Evolutionary conservation across 176 grass and related monocot genomes (phyloP), one percentile per base, ranked within the genome.

Genomic region (Avena insularis): DNA sequence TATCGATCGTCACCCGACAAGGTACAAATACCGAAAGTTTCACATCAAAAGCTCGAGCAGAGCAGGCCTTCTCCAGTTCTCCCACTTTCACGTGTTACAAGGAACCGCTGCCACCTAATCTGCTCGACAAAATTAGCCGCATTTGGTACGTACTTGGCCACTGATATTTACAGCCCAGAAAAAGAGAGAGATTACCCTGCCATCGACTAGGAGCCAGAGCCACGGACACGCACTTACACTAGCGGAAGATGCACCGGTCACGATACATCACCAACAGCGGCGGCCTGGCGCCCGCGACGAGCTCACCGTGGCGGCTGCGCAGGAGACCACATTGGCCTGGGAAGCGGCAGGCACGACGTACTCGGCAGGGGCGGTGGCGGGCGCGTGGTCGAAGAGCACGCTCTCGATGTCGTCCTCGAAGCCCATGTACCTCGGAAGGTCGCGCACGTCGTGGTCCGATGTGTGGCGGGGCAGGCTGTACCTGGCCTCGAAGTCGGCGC

Each of bases 381-480:
- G 60, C 77, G 49, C 82, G 31, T 82, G 76, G 75, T 77, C 80
- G 85, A 84, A 91, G 81, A 87, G 86, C 74, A 87, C 81, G 33
- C 43, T 29, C 68, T 94, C 87, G 58, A 94, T 71, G 76, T 94
- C 87, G 57, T 91, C 89, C 20, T 87, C 87, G 66, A 94, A 87
- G 27, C 56, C 55, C 55, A 17, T 84, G 63, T 71, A 5, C 61
- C 61, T 59, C 8, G 87, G 87, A 31, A 94, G 71, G 59, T 45
- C 67, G 46, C 45, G 61, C 60, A 91, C 29, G 31, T 79, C 88
- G 79, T 33, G 36, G 11, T 51, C 33, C 31, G 31, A 31, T 31
- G 1, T 31, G 31, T 9, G n/a, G n/a, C 87, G 86, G 60, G 89
- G 46, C 8, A 90, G 80, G 83, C 0, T 7, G 63, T 91, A 86